Evolutionary conservation across 306 rosid species (phyloP).

Genomic region (Sindora glabra): DNA sequence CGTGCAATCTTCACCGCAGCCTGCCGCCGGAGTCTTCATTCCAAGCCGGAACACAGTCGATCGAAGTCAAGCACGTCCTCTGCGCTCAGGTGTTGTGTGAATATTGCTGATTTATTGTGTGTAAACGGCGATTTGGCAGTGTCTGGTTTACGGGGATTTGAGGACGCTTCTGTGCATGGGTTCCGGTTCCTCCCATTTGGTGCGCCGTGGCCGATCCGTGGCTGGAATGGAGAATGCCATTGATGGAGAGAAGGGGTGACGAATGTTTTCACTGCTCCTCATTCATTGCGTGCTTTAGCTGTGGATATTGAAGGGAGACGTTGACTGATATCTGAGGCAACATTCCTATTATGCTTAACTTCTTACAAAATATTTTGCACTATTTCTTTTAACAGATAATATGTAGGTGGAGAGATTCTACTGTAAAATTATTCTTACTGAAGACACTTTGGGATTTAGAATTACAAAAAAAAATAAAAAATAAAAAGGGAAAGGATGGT

Average conservation of each 20-base stretch:
- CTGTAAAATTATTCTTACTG: not conserved
- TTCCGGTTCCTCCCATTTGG: too few species aligned
- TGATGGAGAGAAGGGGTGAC: constrained; percentile 53
- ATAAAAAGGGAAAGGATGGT: not conserved
- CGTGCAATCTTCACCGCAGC: too few species aligned
- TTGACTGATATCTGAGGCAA: constrained; percentile 73
- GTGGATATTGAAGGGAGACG: constrained; percentile 80
- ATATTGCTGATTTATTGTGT: too few species aligned
- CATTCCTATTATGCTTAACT: constrained; percentile 8
- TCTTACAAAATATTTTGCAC: not conserved
- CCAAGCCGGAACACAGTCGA: too few species aligned
- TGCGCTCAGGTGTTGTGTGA: too few species aligned
- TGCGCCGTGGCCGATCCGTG: too few species aligned
- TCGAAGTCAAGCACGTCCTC: too few species aligned
- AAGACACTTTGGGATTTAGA: not conserved
- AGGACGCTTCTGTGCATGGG: too few species aligned
- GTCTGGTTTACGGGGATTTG: too few species aligned
- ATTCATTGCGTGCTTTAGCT: constrained; percentile 51
- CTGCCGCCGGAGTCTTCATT: too few species aligned
- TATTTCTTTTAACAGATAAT: constrained; percentile 10
- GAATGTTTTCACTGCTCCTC: constrained; percentile 45
- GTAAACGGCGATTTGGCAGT: too few species aligned
- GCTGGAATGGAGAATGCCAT: constrained; percentile 47
- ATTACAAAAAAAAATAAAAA: not conserved
- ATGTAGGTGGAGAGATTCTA: not conserved